Evolutionary conservation across 2,329 filamentous ascomycete genomes (phyloP), one percentile per base, ranked within the genome.

Genomic region (Botrytis elliptica): DNA sequence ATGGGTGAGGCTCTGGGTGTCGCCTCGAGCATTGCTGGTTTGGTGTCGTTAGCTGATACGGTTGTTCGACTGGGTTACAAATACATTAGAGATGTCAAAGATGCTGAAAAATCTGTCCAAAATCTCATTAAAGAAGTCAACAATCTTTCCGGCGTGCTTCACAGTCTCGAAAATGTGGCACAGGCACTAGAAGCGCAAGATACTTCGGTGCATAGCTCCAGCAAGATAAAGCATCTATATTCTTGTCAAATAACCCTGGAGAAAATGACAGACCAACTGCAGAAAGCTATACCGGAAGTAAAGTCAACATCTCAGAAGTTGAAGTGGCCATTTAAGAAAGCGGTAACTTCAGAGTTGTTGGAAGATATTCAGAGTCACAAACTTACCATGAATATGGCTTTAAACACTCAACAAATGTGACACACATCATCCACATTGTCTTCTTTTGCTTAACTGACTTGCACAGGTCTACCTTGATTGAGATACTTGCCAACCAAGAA

Each of bases 311-410:
- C 22, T 7, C 25, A 62, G 20, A 76, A 70, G 20, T 44, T 77
- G 0, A 72, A 63, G 59, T 79, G 74, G 77, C 75, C 75, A 16
- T 38, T 78, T 0, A 74, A 73, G 36, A 72, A 68, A n/a, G 18
- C 25, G 57, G 25, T 42, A 60, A 16, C 44, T 65, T n/a, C 72
- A 38, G 29, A 74, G 71, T 29, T 77, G 9, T 14, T 77, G 1
- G 36, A 18, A 10, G 75, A 77, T 4, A 38, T 77, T 3, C 73
- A 76, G 46, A 63, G 44, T 36, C 74, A 78, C 38, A 78, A 79
- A 52, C 14, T 64, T 7, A 74, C 71, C 3, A 75, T 79, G 44
- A 68, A 3, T 8, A 6, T 78, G 2, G 77, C 77, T 2, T 67
- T 77, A 65, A 73, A 20, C 25, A 67, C 75, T 16, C 71, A 40